Percentiles rank a stretch among this genome's conserved stretches.
Conservation (phyloP, 768 basidiomycete genomes). For the Lanmaoa rubissima region DNA sequence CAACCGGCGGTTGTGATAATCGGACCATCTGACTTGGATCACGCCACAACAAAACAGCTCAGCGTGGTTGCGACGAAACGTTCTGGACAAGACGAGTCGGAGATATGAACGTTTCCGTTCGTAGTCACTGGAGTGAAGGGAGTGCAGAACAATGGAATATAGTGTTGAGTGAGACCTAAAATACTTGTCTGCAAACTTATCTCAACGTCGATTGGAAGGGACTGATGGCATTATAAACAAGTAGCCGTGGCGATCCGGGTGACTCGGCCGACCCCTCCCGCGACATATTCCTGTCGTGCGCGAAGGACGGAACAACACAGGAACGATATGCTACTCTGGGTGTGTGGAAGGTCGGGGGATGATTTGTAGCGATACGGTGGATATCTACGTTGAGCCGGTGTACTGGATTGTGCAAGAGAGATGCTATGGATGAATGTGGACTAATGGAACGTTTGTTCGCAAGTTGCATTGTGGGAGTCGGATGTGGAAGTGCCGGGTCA, state of each 20-base stretch:
- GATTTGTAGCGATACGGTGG: conserved; percentile 10
- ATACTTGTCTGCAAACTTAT: background rate
- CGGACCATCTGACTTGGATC: background rate
- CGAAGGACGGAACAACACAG: conserved; percentile 14
- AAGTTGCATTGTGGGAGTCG: background rate
- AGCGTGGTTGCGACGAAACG: background rate
- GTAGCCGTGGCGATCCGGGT: conserved; percentile 7
- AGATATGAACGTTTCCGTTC: background rate
- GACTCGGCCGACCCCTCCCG: background rate
- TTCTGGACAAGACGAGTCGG: background rate
- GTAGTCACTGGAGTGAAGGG: background rate
- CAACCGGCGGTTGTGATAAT: conserved; percentile 4
- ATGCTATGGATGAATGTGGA: background rate
- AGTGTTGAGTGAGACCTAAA: background rate
- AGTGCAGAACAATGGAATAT: background rate
- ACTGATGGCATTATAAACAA: background rate
- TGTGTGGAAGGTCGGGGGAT: conserved; percentile 11
- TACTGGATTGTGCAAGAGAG: background rate
- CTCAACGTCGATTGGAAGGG: background rate
- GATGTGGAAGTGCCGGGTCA: background rate
- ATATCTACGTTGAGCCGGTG: background rate
- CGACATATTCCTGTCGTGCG: background rate
- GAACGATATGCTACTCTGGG: background rate
- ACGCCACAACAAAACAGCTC: background rate
- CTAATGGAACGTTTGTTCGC: background rate